phyloP scores from a whole-genome alignment of 306 rosid genomes.

The barrel medic (Medicago truncatula) region MtrunA17r5.0-ANR NC_053048.1:41187501-41188000 shows the following conservation, averaged over 20 bases:
- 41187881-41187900: slow-evolving; percentile 52
- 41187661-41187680: slow-evolving; percentile 57
- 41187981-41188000: slow-evolving; percentile 61
- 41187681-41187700: slow-evolving; percentile 45
- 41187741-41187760: slow-evolving; percentile 39
- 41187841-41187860: slow-evolving; percentile 40
- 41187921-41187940: slow-evolving; percentile 53
- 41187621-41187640: neutral
- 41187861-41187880: slow-evolving; percentile 45
- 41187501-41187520: neutral
- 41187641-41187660: slow-evolving; percentile 8
- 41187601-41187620: neutral
- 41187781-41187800: slow-evolving; percentile 47
- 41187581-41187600: slow-evolving; percentile 16
- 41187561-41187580: neutral
- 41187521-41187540: neutral
- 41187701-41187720: slow-evolving; percentile 45
- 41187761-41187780: slow-evolving; percentile 39
- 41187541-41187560: neutral
- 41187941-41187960: slow-evolving; percentile 54
- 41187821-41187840: slow-evolving; percentile 42
- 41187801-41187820: slow-evolving; percentile 44
- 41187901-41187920: slow-evolving; percentile 56
- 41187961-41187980: slow-evolving; percentile 56
- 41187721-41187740: slow-evolving; percentile 42